Conservation (phyloP, 2,329 filamentous ascomycete genomes). For the Epichloe festucae region DNA sequence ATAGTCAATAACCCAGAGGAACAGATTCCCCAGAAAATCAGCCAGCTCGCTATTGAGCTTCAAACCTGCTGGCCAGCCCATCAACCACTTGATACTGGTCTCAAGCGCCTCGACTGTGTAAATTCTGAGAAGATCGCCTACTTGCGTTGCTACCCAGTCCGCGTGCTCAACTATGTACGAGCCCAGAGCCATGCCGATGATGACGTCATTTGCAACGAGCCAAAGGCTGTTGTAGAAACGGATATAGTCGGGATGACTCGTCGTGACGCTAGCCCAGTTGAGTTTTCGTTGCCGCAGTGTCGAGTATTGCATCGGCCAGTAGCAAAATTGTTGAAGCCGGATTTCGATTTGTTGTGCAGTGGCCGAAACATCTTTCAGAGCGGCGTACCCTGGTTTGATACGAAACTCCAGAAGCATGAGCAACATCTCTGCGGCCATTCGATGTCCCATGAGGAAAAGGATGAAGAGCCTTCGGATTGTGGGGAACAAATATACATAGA, state of each 20-base stretch:
- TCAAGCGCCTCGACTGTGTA: constrained; percentile 86
- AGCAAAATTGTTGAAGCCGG: constrained; percentile 92
- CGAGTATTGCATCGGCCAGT: constrained; percentile 95
- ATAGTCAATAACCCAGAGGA: constrained; percentile 97
- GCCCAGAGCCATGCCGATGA: constrained; percentile 91
- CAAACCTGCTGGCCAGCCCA: constrained; percentile 86
- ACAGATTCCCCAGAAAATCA: constrained; percentile 86
- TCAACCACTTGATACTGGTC: constrained; percentile 85
- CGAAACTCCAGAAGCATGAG: constrained; percentile 77
- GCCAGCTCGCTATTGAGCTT: constrained; percentile 93
- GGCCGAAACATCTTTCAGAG: constrained; percentile 88
- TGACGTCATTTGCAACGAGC: constrained; percentile 97
- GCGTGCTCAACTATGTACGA: constrained; percentile 97
- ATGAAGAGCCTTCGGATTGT: constrained; percentile 61
- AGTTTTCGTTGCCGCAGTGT: constrained; percentile 79
- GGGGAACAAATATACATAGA: constrained; percentile 66
- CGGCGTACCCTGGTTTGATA: constrained; percentile 61
- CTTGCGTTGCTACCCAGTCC: constrained; percentile 65
- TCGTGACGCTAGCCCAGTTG: constrained; percentile 92
- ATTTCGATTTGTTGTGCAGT: constrained; percentile 97
- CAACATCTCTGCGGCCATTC: constrained; percentile 67
- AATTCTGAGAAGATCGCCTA: constrained; percentile 59
- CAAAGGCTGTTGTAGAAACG: constrained; percentile 97
- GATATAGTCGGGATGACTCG: constrained; percentile 93
- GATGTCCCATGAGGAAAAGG: constrained; percentile 65